Percentiles rank a stretch among this genome's conserved stretches.
Conservation (phyloP, 176 grass and related monocot genomes). For the Sorghum bicolor region DNA sequence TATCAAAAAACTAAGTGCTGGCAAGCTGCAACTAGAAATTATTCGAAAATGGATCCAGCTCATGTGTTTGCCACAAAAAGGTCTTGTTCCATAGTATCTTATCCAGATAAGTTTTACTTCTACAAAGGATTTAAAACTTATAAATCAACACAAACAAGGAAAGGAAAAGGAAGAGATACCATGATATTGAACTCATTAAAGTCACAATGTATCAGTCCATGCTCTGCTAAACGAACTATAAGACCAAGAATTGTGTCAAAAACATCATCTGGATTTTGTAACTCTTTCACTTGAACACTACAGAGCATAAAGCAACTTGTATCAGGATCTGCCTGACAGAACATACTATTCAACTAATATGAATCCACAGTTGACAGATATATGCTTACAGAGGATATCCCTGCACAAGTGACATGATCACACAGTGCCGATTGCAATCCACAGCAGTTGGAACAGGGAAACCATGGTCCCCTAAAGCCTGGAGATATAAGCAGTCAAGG, state of each 20-base stretch:
- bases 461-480: constrained; percentile 88
- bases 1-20: background rate
- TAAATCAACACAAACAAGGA: background rate
- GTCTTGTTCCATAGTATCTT: background rate
- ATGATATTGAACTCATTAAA: constrained; percentile 99
- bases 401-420: constrained; percentile 90
- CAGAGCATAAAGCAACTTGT: background rate
- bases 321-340: background rate
- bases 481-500: background rate
- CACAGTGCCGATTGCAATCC: constrained; percentile 90
- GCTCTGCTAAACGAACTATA: constrained; percentile 83
- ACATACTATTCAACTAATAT: background rate
- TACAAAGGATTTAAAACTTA: background rate
- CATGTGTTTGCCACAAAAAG: background rate
- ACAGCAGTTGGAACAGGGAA: constrained; percentile 90
- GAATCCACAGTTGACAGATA: background rate
- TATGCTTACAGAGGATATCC: constrained; percentile 86
- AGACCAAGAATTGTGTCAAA: constrained; percentile 84
- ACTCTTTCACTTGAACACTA: constrained; percentile 85
- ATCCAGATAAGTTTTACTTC: background rate
- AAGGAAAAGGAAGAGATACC: constrained; percentile 44
- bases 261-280: constrained; percentile 85
- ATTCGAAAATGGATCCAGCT: background rate
- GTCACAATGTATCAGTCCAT: constrained; percentile 98
- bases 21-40: background rate